phyloP scores from a whole-genome alignment of 164 flowering plant genomes.

The Nymphaea colorata region DNA sequence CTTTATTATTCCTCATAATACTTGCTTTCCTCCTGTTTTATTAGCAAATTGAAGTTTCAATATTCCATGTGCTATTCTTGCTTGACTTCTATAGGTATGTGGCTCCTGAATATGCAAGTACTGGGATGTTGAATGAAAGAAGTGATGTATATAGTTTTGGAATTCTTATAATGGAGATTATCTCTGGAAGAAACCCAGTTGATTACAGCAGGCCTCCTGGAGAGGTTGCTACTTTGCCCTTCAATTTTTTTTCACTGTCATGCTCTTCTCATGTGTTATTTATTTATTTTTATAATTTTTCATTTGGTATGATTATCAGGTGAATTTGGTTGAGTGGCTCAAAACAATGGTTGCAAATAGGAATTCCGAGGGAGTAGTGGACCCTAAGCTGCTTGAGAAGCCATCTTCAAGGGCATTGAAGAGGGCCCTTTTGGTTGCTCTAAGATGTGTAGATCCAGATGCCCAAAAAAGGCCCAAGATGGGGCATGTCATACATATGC shows the following conservation, averaged over 20 bases:
- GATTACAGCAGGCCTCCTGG: slow-evolving; percentile 77
- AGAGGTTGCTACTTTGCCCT: slow-evolving; percentile 25
- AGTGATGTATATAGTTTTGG: slow-evolving; percentile 90
- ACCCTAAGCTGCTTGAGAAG: slow-evolving; percentile 55
- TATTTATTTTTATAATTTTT: not conserved
- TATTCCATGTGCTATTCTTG: not conserved
- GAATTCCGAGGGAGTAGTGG: slow-evolving; percentile 63
- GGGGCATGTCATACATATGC: slow-evolving; percentile 91
- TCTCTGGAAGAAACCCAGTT: slow-evolving; percentile 80
- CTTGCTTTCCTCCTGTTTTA: slow-evolving; percentile 4
- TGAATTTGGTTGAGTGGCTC: slow-evolving; percentile 80
- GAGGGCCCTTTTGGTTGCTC: slow-evolving; percentile 60
- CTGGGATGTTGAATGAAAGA: slow-evolving; percentile 83
- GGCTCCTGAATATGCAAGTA: slow-evolving; percentile 88
- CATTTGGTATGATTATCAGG: slow-evolving; percentile 28
- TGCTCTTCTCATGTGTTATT: not conserved
- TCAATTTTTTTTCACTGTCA: not conserved
- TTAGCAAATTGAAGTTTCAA: not conserved
- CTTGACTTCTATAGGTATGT: slow-evolving; percentile 39
- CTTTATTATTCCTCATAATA: not conserved
- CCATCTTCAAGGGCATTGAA: slow-evolving; percentile 75
- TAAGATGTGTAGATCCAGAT: slow-evolving; percentile 76
- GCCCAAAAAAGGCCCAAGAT: slow-evolving; percentile 82
- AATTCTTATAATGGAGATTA: slow-evolving; percentile 79
- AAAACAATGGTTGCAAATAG: slow-evolving; percentile 63